phyloP scores from a whole-genome alignment of 441 rosid genomes.

The Aquilaria agallochum region DNA sequence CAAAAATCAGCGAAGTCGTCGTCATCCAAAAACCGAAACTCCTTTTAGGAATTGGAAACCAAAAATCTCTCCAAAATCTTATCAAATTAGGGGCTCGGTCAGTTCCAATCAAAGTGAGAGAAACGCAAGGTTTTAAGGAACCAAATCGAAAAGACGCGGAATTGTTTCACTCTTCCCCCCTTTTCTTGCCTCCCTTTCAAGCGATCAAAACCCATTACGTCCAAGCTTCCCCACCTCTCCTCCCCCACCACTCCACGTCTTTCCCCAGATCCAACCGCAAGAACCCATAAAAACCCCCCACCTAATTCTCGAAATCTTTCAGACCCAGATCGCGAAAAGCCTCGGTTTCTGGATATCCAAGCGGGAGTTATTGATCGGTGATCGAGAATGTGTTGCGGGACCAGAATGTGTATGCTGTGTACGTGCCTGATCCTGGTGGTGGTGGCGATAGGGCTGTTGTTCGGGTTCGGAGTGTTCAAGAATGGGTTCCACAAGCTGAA shows the following conservation, averaged over 20 bases:
- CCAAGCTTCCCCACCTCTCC: slow-evolving; percentile 6
- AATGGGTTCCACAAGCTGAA: slow-evolving; percentile 66
- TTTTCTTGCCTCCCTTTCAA: slow-evolving; percentile 23
- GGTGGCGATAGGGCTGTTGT: slow-evolving; percentile 54
- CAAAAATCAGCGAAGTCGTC: too few species aligned
- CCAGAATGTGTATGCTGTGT: slow-evolving; percentile 61
- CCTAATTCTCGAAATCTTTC: not conserved
- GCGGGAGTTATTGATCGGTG: too few species aligned
- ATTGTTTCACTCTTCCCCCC: not conserved
- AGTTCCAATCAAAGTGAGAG: too few species aligned
- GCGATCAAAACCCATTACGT: slow-evolving; percentile 22
- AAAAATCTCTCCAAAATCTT: too few species aligned
- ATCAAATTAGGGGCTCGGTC: too few species aligned
- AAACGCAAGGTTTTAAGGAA: too few species aligned
- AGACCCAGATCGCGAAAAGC: too few species aligned
- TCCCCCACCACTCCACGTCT: slow-evolving; percentile 12
- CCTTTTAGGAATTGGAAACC: too few species aligned
- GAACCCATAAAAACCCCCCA: not conserved
- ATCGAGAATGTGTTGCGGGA: slow-evolving; percentile 63
- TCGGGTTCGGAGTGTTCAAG: slow-evolving; percentile 80
- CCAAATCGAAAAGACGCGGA: too few species aligned
- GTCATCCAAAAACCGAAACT: too few species aligned
- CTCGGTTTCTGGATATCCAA: too few species aligned
- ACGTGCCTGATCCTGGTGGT: slow-evolving; percentile 55
- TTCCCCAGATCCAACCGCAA: not conserved